These are phyloP conservation scores for Pilobolus umbonatus DNA, from an alignment of 192 early-diverging fungal species.

Conservation along the genomic window DNA sequence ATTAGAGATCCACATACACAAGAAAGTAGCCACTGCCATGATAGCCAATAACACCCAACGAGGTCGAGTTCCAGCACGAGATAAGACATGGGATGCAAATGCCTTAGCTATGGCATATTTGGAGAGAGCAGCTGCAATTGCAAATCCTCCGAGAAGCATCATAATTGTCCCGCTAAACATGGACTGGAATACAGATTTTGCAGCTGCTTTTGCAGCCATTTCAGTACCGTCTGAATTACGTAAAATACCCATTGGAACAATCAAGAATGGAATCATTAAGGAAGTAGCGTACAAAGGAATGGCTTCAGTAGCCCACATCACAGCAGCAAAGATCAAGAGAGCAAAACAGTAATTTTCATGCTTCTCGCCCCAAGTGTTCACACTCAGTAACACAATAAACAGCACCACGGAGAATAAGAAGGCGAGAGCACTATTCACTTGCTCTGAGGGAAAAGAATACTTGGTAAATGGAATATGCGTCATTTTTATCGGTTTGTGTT, in stretches of 20 bases:
- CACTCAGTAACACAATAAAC: conserved; percentile 54
- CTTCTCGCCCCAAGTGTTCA: conserved; percentile 55
- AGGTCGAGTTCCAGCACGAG: conserved; percentile 66
- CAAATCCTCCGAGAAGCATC: conserved; percentile 73
- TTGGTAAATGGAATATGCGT: conserved; percentile 24
- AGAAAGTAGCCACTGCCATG: conserved; percentile 71
- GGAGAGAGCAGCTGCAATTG: conserved; percentile 69
- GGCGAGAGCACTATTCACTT: conserved; percentile 10
- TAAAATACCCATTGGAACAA: conserved; percentile 60
- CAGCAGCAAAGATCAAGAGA: conserved; percentile 74
- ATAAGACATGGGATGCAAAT: conserved; percentile 57
- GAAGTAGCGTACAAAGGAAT: conserved; percentile 74
- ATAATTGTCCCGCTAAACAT: conserved; percentile 81
- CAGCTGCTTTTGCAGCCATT: conserved; percentile 54
- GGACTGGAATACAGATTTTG: conserved; percentile 59
- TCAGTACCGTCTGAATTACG: conserved; percentile 35
- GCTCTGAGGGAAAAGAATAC: background rate
- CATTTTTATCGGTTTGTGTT: conserved; percentile 28
- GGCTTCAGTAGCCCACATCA: conserved; percentile 84
- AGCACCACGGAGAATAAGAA: conserved; percentile 45
- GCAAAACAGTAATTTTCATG: conserved; percentile 88
- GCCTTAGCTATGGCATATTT: conserved; percentile 74
- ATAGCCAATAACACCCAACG: conserved; percentile 66
- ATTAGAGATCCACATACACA: conserved; percentile 80
- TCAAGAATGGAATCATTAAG: conserved; percentile 61